phyloP scores from a whole-genome alignment of 129 eudicot species.

The Arctium lappa region DNA sequence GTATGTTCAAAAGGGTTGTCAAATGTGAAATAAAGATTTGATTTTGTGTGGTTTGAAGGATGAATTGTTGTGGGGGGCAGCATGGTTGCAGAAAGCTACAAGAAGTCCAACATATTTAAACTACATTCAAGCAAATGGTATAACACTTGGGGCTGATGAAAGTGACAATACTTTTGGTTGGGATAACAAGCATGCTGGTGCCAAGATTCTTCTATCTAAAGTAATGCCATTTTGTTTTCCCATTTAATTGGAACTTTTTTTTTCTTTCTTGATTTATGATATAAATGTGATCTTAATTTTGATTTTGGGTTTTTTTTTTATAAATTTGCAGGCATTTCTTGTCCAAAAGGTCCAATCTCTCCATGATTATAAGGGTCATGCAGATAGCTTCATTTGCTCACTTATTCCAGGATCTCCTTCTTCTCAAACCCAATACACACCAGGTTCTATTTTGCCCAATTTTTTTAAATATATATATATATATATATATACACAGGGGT shows the following conservation, averaged over 20 bases:
- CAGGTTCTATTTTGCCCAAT: constrained; percentile 37
- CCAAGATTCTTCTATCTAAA: constrained; percentile 47
- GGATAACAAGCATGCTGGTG: constrained; percentile 62
- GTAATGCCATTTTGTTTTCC: constrained; percentile 11
- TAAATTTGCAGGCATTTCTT: constrained; percentile 64
- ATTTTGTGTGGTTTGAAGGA: constrained; percentile 32
- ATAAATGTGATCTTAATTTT: neutral
- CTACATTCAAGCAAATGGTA: constrained; percentile 34
- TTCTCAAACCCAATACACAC: constrained; percentile 73
- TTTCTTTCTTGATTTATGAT: neutral
- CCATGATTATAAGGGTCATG: constrained; percentile 92
- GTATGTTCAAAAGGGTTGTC: neutral
- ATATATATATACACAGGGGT: too few species aligned
- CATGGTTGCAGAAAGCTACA: constrained; percentile 65
- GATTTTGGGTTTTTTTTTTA: neutral
- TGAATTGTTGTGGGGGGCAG: constrained; percentile 70
- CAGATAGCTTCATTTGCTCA: constrained; percentile 92
- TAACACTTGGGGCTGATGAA: constrained; percentile 33
- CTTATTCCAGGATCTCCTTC: constrained; percentile 75
- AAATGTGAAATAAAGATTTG: neutral
- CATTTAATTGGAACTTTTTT: neutral
- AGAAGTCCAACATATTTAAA: constrained; percentile 26
- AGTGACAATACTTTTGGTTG: constrained; percentile 44
- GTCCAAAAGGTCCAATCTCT: constrained; percentile 80
- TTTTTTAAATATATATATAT: neutral